Evolutionary conservation across 2,329 filamentous ascomycete species (phyloP).

Genomic region (Berkeleyomyces rouxiae): DNA sequence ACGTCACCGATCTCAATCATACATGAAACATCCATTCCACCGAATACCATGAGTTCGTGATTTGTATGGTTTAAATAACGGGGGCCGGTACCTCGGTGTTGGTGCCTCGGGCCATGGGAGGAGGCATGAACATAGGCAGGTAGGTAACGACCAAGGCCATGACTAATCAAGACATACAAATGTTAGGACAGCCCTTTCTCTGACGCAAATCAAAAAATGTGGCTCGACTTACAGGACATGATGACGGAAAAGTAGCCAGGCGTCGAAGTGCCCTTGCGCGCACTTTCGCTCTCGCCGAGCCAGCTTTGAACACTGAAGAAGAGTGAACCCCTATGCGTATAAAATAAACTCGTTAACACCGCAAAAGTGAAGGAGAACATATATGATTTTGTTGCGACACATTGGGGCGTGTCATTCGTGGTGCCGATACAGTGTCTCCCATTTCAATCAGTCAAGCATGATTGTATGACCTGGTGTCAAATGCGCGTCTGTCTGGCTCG

Average conservation of each 20-base stretch:
- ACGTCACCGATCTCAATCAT: not conserved
- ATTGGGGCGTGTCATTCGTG: not conserved
- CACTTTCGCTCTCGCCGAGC: conserved; percentile 57
- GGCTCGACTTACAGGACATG: conserved; percentile 51
- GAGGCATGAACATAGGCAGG: conserved; percentile 32
- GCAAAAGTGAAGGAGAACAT: conserved; percentile 7
- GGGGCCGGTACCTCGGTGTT: conserved; percentile 3
- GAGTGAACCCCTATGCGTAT: conserved; percentile 43
- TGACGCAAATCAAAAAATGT: too few species aligned
- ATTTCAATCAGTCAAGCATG: not conserved
- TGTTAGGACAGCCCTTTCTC: not conserved
- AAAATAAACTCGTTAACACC: not conserved
- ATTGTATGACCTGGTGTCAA: not conserved
- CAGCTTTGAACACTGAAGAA: conserved; percentile 60
- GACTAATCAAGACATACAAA: conserved; percentile 24
- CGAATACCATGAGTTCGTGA: not conserved
- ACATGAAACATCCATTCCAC: not conserved
- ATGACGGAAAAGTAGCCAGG: conserved; percentile 56
- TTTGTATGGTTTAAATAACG: not conserved
- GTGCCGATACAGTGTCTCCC: too few species aligned
- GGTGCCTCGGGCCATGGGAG: conserved; percentile 2
- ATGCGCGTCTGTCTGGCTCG: not conserved
- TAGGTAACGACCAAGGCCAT: conserved; percentile 41
- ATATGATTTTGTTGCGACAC: not conserved
- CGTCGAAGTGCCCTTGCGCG: conserved; percentile 46